Evolutionary conservation across 2,329 filamentous ascomycete genomes (phyloP), one percentile per base, ranked within the genome.

Genomic region (Phoma herbarum): DNA sequence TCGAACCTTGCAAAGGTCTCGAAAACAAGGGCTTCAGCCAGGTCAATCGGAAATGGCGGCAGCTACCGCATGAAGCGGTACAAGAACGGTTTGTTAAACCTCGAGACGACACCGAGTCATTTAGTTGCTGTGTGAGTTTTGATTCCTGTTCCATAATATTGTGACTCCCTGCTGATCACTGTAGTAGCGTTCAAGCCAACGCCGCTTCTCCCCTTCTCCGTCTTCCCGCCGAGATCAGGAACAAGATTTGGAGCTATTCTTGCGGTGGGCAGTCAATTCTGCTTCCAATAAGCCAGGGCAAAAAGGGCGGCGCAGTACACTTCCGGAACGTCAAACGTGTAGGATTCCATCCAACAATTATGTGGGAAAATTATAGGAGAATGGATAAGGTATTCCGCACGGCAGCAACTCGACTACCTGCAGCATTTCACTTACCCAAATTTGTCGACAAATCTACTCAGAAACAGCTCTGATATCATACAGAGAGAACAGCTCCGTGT

Each of bases 371-470:
- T n/a, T n/a, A n/a, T n/a, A n/a, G n/a, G n/a, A n/a, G n/a, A n/a
- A n/a, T n/a, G n/a, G n/a, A n/a, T n/a, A n/a, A n/a, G n/a, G n/a
- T n/a, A n/a, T n/a, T n/a, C n/a, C n/a, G n/a, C n/a, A n/a, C n/a
- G n/a, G n/a, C 12, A 41, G 10, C 5, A 18, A 6, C 11, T 2
- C 14, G 2, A 3, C 3, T 10, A 9, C 11, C 37, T 41, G 8
- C 37, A 18, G 49, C 49, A 3, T 45, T 52, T 12, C 41, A 52
- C 18, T n/a, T 45, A 2, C 49, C 49, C 22, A 52, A 28, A 20
- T 45, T 20, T 55, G 26, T 29, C 57, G 57, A 41, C 55, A 61
- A 25, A 50, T 62, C 23, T 59, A 60, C 45, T 2, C 50, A 2
- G 42, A 60, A 18, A 31, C 58, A 7, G 35, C 26, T 4, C 9